Conservation (phyloP, 1,284 basidiomycete genomes). For the Amylostereum areolatum region DNA sequence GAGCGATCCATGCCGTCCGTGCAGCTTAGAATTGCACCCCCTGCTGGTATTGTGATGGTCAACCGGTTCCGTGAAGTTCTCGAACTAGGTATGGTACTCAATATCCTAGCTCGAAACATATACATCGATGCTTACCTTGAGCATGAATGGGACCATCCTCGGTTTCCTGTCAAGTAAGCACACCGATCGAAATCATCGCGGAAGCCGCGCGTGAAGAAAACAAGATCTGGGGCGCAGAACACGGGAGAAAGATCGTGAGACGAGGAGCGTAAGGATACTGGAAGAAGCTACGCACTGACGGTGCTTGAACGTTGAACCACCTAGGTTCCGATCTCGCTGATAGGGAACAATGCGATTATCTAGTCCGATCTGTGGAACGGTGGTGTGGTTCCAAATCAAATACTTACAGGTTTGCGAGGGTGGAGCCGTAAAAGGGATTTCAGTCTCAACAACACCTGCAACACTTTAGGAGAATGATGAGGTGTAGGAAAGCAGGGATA, state of each 20-base stretch:
- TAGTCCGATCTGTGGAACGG: background rate
- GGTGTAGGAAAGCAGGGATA: background rate
- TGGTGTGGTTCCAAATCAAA: background rate
- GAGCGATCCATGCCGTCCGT: slow-evolving; percentile 14
- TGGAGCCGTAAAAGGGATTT: background rate
- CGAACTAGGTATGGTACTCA: background rate
- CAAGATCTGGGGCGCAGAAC: background rate
- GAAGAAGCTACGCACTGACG: background rate
- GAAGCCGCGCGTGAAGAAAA: background rate
- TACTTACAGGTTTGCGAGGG: background rate
- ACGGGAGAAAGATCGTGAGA: background rate
- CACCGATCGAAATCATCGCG: background rate
- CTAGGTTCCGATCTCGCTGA: background rate
- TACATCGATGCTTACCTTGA: background rate
- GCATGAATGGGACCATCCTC: background rate
- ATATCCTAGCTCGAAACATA: background rate
- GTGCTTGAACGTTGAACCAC: background rate
- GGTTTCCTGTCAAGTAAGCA: background rate
- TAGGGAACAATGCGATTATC: background rate
- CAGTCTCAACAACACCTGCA: background rate
- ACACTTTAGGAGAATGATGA: background rate
- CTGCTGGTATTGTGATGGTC: slow-evolving; percentile 15
- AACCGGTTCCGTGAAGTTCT: slow-evolving; percentile 14
- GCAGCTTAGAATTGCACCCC: slow-evolving; percentile 13
- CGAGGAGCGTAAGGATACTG: too few species aligned